A percentile compares a stretch with the other conserved stretches of the same genome.
Conservation (phyloP, 2,329 filamentous ascomycete species). For the Thelonectria blattea region DNA sequence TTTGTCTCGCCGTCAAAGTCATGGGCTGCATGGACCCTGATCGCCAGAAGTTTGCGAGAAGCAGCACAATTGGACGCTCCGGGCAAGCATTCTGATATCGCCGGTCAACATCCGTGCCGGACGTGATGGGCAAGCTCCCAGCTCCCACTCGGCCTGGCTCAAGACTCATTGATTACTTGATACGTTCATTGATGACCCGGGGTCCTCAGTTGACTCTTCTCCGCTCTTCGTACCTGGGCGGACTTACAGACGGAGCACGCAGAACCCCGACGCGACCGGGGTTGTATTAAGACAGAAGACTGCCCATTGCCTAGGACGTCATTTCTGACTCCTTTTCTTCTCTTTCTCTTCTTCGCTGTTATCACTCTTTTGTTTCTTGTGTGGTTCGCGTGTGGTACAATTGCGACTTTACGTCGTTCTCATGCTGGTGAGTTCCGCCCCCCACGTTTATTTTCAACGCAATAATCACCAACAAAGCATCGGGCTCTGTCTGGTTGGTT, state of each 20-base stretch:
- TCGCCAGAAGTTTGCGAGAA: constrained; percentile 4
- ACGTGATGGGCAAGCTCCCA: not conserved
- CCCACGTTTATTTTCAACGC: not conserved
- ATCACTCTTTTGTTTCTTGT: not conserved
- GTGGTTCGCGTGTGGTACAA: not conserved
- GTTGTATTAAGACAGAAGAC: not conserved
- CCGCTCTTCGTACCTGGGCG: not conserved
- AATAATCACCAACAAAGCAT: not conserved
- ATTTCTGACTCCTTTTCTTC: not conserved
- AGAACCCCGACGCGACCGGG: not conserved
- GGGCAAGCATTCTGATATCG: not conserved
- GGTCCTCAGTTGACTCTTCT: not conserved
- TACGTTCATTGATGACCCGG: not conserved
- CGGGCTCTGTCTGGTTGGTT: not conserved
- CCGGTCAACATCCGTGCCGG: not conserved
- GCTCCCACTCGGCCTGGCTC: not conserved
- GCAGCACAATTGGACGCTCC: not conserved
- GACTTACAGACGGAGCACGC: not conserved
- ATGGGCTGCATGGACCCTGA: constrained; percentile 1
- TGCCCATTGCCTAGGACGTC: not conserved
- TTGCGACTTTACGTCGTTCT: not conserved
- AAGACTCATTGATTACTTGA: not conserved
- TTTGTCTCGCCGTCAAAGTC: not conserved
- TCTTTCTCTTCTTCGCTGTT: not conserved
- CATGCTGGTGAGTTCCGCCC: too few relatives aligned